These are phyloP conservation scores for Styphnolobium japonicum DNA, from an alignment of 306 rosid genomes.

Conservation along the genomic window DNA sequence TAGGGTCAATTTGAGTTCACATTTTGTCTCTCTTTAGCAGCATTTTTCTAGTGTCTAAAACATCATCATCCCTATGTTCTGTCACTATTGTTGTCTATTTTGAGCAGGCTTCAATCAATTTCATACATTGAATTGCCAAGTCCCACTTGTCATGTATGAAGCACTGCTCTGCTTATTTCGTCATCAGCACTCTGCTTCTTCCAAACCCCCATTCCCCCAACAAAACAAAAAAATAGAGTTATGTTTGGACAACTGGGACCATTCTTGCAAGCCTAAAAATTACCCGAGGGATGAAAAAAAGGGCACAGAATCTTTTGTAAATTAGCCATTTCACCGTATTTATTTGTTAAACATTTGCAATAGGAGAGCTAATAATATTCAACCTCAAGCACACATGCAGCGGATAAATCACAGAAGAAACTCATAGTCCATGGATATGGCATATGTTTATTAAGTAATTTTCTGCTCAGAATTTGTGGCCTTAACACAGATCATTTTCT, in stretches of 20 bases:
- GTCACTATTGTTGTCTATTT: conserved; percentile 37
- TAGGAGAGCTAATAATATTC: background rate
- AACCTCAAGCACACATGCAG: background rate
- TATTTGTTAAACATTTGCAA: background rate
- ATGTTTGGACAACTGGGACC: background rate
- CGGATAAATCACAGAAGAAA: background rate
- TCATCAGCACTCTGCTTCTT: conserved; percentile 18
- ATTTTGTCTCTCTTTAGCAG: conserved; percentile 38
- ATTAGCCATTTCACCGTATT: background rate
- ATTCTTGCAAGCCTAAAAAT: background rate
- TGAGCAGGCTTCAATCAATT: conserved; percentile 43
- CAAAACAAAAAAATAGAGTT: background rate
- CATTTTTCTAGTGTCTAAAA: conserved; percentile 12
- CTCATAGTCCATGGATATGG: background rate
- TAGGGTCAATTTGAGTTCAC: conserved; percentile 32
- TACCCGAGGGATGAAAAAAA: background rate
- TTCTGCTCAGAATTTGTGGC: background rate
- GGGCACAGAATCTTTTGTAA: background rate
- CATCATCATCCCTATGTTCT: conserved; percentile 28
- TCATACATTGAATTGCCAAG: conserved; percentile 34
- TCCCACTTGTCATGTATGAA: conserved; percentile 19
- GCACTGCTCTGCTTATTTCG: conserved; percentile 13
- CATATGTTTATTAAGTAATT: background rate
- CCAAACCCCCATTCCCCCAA: background rate
- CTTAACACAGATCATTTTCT: background rate